Base-by-base conservation (phyloP, 768 basidiomycete genomes). In the Cystofilobasidium macerans region DNA sequence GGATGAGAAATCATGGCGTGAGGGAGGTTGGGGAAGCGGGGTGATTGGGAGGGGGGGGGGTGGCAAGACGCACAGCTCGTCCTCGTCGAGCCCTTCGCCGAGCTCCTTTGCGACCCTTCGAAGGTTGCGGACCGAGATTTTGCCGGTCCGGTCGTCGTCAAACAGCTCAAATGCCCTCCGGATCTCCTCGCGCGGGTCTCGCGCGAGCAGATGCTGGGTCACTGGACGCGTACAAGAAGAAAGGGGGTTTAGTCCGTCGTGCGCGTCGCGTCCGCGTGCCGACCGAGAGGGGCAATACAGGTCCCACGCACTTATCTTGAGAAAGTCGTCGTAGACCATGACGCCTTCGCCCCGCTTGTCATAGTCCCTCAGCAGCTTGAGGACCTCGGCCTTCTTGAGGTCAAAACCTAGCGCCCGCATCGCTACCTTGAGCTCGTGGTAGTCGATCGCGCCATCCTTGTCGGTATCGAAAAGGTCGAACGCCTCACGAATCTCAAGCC, bases 381-480 rank as follows among this genome's bases (percentile, higher is more conserved):
- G 79, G 48, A 99, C 93, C 76, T 99, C 95, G 0, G 90, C 90
- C 79, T 98, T 99, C 81, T 98, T 98, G 78, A 95, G 76, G 76
- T 98, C 95, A 75, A 98, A 98, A 1, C 95, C 95, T 66, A 99
- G 78, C 1, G 95, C 95, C 53, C 95, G 83, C 89, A 99, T 93
- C 60, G 94, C 92, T 72, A 99, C 95, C 77, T 98, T 99, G 72
- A 98, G 82, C 75, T 99, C 95, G 78, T 99, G 95, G 78, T 98
- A 98, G 78, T 97, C 95, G 64, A 98, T 81, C 60, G 82, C 85
- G 38, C 89, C 89, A 73, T 99, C 95, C 80, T 97, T 95, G 82
- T 99, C 95, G 53, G 92, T 89, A 78, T 99, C 95, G 75, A 99
- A 99, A 62, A 99, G 85, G 77, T 98, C 94, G 73, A 99, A 99